Evolutionary conservation across 352 stramenopile genomes (phyloP).

Genomic region (Phytophthora pistaciae): DNA sequence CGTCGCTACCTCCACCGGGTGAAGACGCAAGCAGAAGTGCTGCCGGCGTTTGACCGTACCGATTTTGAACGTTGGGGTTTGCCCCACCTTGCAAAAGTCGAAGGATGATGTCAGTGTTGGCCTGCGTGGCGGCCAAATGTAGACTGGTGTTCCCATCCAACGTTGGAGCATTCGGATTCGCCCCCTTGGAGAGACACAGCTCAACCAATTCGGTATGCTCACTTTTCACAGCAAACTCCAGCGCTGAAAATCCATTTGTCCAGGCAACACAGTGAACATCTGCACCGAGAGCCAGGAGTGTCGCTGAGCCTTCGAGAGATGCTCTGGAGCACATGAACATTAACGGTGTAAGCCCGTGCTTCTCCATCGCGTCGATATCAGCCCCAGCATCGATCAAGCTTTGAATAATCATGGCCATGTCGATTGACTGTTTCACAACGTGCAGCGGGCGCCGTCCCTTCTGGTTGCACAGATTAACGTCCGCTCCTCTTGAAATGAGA

Average conservation of each 20-base stretch:
- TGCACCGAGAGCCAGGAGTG: constrained; percentile 77
- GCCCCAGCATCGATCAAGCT: constrained; percentile 62
- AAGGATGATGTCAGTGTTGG: constrained; percentile 60
- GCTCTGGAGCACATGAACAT: constrained; percentile 75
- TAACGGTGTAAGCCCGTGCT: constrained; percentile 76
- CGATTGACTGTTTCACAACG: constrained; percentile 54
- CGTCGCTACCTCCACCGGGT: constrained; percentile 23
- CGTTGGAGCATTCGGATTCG: constrained; percentile 67
- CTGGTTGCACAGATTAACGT: constrained; percentile 69
- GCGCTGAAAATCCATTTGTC: constrained; percentile 77
- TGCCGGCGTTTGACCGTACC: constrained; percentile 74
- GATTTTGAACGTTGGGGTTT: constrained; percentile 69
- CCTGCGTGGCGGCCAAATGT: constrained; percentile 63
- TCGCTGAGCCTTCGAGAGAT: constrained; percentile 77
- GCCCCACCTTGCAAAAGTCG: constrained; percentile 63
- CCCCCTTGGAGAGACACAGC: constrained; percentile 71
- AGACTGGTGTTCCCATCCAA: constrained; percentile 79
- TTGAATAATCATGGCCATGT: constrained; percentile 79
- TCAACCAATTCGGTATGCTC: constrained; percentile 64
- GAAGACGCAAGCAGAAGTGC: constrained; percentile 58
- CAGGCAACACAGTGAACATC: constrained; percentile 70
- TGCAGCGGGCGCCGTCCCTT: constrained; percentile 76
- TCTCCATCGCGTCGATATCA: constrained; percentile 69
- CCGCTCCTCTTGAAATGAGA: constrained; percentile 54
- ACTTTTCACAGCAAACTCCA: constrained; percentile 65